Percentiles rank a stretch among this genome's conserved stretches.
These are phyloP conservation scores for Lichtheimia corymbifera DNA, from an alignment of 371 early-diverging fungal species.

Conservation along the genomic window DNA sequence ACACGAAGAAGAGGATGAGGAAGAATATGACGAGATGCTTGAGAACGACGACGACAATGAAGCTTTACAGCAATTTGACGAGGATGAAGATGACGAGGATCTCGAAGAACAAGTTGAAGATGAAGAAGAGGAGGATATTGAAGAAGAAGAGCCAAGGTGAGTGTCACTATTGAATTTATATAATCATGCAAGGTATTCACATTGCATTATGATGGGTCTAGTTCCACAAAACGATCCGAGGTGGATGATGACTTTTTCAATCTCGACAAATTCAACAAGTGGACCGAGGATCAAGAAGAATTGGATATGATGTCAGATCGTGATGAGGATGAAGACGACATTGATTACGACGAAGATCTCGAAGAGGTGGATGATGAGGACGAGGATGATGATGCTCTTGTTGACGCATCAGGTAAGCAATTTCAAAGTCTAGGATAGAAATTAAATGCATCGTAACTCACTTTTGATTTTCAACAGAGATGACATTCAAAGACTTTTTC, in stretches of 20 bases:
- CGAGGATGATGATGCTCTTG: constrained; percentile 11
- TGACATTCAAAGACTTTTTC: constrained; percentile 56
- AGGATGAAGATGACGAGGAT: constrained; percentile 6
- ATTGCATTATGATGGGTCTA: constrained; percentile 4
- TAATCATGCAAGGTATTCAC: background rate
- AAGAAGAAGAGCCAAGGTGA: constrained; percentile 4
- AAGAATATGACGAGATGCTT: constrained; percentile 20
- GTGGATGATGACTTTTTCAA: constrained; percentile 73
- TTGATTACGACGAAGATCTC: constrained; percentile 51
- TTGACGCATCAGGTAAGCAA: constrained; percentile 7
- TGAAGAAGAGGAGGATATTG: constrained; percentile 8
- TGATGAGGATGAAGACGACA: constrained; percentile 55
- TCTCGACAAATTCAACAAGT: constrained; percentile 59
- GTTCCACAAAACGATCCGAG: constrained; percentile 43
- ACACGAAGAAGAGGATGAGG: constrained; percentile 19
- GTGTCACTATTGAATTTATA: background rate
- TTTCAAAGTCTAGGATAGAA: background rate
- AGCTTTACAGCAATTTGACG: background rate
- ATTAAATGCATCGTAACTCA: background rate
- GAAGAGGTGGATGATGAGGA: constrained; percentile 8
- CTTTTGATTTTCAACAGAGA: constrained; percentile 30
- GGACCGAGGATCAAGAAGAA: constrained; percentile 66
- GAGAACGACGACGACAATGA: constrained; percentile 26
- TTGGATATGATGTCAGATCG: constrained; percentile 44
- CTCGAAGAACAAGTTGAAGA: constrained; percentile 2